Evolutionary conservation across 257 asterid species (phyloP).

Genomic region (Solanum bulbocastanum): DNA sequence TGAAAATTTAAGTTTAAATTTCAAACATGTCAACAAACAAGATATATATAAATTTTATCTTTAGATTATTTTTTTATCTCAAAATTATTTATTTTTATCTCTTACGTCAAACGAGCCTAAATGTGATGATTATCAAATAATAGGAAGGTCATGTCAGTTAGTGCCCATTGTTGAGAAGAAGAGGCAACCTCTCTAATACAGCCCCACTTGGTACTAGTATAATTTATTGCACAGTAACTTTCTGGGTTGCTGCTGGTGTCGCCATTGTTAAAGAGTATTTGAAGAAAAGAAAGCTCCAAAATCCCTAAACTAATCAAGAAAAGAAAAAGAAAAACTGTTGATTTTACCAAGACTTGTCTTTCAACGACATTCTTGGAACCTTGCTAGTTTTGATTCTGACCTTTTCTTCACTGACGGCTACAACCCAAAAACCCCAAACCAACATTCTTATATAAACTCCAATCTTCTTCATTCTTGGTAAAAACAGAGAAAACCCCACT

Average conservation of each 20-base stretch:
- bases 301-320: background rate
- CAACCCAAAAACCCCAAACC: background rate
- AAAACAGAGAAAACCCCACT: background rate
- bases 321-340: background rate
- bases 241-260: background rate
- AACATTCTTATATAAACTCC: background rate
- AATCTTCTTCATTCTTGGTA: background rate
- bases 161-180: background rate
- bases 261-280: background rate
- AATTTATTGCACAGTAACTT: background rate
- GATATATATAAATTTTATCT: too few species aligned
- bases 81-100: too few species aligned
- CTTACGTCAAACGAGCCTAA: background rate
- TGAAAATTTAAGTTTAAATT: background rate
- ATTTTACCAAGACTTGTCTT: background rate
- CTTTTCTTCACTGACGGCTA: background rate
- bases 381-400: background rate
- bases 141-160: background rate
- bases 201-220: background rate
- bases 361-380: background rate
- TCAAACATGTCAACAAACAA: background rate
- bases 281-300: background rate
- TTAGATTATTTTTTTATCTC: too few species aligned
- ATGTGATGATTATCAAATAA: background rate
- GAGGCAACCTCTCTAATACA: background rate